These are phyloP conservation scores for Lignosus rhinocerotis DNA, from an alignment of 1,284 basidiomycete genomes.

Conservation along the genomic window DNA sequence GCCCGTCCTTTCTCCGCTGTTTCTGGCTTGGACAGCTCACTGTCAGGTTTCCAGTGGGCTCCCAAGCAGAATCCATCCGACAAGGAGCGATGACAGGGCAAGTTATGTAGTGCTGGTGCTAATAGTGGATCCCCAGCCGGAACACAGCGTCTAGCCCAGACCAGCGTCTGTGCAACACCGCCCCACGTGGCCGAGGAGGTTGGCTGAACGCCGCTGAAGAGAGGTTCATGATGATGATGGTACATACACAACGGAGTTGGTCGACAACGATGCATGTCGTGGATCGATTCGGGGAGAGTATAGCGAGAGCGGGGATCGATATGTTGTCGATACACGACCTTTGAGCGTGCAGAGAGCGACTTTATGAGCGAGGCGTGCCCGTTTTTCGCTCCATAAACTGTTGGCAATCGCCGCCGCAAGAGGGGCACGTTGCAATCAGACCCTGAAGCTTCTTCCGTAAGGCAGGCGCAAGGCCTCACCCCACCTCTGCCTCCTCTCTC, in stretches of 20 bases:
- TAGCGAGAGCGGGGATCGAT: slow-evolving; percentile 12
- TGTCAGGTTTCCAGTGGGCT: neutral
- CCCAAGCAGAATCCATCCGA: no score
- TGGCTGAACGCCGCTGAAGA: no score
- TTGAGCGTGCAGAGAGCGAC: slow-evolving; percentile 20
- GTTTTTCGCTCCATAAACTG: neutral
- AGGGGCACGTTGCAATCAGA: slow-evolving; percentile 75
- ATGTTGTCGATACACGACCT: slow-evolving; percentile 32
- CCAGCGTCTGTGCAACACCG: neutral
- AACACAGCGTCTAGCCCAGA: no score
- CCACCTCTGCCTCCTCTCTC: slow-evolving; percentile 28
- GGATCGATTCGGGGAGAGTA: slow-evolving; percentile 11
- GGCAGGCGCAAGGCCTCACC: slow-evolving; percentile 43
- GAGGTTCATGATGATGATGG: no score
- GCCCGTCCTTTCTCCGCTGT: neutral
- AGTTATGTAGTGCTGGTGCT: neutral
- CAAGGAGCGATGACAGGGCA: no score
- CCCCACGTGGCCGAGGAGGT: slow-evolving; percentile 5
- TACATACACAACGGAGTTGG: no score
- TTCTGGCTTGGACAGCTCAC: neutral
- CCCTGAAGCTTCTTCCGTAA: slow-evolving; percentile 51
- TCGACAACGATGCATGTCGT: neutral
- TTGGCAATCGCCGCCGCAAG: slow-evolving; percentile 44
- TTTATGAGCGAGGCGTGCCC: neutral
- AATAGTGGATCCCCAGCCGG: no score